A percentile compares a stretch with the other conserved stretches of the same genome.
Conservation (phyloP, 495 filamentous ascomycete species). For the Aspergillus sclerotiicarbonarius region DNA sequence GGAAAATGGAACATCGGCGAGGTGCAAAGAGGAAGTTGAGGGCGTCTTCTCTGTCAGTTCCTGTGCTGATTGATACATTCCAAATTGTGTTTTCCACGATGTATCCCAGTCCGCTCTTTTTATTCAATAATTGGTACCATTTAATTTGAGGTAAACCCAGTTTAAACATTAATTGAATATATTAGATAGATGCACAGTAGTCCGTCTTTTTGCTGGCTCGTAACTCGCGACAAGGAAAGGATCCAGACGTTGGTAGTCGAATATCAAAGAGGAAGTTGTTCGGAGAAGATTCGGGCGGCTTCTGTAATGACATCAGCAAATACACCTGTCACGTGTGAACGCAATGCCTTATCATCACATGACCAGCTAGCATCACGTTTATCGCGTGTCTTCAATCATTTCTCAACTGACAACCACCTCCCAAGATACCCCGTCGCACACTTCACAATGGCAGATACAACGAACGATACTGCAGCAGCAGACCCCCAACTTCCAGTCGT, state of each 20-base stretch:
- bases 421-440: neutral
- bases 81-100: too few relatives aligned
- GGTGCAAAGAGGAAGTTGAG: too few relatives aligned
- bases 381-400: neutral
- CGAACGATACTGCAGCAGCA: neutral
- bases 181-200: too few relatives aligned
- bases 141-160: too few relatives aligned
- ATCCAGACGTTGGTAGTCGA: neutral
- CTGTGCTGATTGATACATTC: too few relatives aligned
- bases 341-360: constrained; percentile 1
- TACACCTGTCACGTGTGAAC: neutral
- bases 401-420: neutral
- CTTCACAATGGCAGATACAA: neutral
- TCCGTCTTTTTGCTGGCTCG: too few relatives aligned
- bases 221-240: too few relatives aligned
- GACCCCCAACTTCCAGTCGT: neutral
- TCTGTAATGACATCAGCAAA: neutral
- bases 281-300: neutral
- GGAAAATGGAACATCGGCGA: too few relatives aligned
- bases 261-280: neutral
- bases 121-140: too few relatives aligned
- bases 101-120: too few relatives aligned
- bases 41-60: too few relatives aligned
- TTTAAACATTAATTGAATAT: too few relatives aligned
- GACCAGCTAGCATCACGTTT: neutral